These are phyloP conservation scores for Vickermania spadyakhi DNA, from an alignment of 208 protist genomes.

Conservation along the genomic window DNA sequence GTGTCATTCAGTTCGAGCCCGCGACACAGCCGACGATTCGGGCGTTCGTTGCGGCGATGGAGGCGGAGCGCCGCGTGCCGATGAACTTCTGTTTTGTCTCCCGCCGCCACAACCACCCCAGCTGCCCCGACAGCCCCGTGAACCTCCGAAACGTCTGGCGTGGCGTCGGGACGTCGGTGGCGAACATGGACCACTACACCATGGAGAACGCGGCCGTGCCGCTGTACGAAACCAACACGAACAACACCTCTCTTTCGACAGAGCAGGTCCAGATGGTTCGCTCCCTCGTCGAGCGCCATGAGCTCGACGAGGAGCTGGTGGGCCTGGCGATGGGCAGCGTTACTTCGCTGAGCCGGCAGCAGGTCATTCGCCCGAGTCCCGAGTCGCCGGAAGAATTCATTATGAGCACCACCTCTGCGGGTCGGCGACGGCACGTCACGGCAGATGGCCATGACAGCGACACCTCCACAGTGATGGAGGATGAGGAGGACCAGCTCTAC, in stretches of 20 bases:
- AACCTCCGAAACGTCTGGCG: conserved; percentile 43
- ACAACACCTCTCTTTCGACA: conserved; percentile 20
- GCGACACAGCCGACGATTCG: conserved; percentile 18
- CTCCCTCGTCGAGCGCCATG: conserved; percentile 25
- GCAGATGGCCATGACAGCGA: too few relatives aligned
- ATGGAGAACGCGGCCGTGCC: conserved; percentile 37
- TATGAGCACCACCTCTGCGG: not conserved
- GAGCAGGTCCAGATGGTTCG: conserved; percentile 28
- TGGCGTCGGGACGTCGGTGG: conserved; percentile 27
- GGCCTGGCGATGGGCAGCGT: conserved; percentile 39
- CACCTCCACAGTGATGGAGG: not conserved
- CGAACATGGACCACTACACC: conserved; percentile 15
- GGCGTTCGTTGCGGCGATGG: conserved; percentile 4
- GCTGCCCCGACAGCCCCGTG: conserved; percentile 38
- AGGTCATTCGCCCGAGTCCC: not conserved
- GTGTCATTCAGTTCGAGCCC: conserved; percentile 24
- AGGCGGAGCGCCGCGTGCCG: conserved; percentile 1
- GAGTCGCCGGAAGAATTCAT: not conserved
- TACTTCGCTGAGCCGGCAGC: not conserved
- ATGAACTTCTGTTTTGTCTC: conserved; percentile 6
- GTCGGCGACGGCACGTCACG: not conserved
- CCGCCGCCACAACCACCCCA: conserved; percentile 18
- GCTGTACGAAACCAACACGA: conserved; percentile 34
- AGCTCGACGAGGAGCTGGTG: conserved; percentile 35
- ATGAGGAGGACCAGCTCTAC: not conserved